Evolutionary conservation across 2,329 filamentous ascomycete genomes (phyloP).

Genomic region (Aspergillus melleus): DNA sequence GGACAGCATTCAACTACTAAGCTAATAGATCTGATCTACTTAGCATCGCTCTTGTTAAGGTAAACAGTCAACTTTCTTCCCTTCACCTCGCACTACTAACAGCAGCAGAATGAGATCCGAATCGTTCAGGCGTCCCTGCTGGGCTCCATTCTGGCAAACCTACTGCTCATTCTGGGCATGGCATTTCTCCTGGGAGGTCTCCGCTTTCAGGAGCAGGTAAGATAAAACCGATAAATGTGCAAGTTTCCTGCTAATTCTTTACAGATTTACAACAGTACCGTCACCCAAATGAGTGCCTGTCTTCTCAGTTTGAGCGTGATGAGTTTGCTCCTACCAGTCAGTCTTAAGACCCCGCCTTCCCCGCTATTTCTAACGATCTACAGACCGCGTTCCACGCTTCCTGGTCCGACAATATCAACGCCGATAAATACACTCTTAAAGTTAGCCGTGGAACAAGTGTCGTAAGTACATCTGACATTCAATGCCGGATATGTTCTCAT

Average conservation of each 20-base stretch:
- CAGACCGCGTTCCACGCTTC: conserved; percentile 90
- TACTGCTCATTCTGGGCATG: conserved; percentile 89
- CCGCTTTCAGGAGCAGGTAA: conserved; percentile 79
- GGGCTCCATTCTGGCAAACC: conserved; percentile 84
- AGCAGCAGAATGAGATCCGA: conserved; percentile 67
- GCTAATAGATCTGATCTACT: neutral
- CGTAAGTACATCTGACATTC: conserved; percentile 51
- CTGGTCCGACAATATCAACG: conserved; percentile 62
- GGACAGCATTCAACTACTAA: neutral
- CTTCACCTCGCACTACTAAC: neutral
- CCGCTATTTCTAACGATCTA: neutral
- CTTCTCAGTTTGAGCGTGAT: conserved; percentile 86
- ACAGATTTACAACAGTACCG: conserved; percentile 88
- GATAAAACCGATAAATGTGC: conserved; percentile 12
- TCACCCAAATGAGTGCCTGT: conserved; percentile 95
- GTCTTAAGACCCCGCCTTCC: conserved; percentile 25
- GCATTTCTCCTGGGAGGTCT: conserved; percentile 83
- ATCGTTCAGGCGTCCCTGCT: conserved; percentile 90
- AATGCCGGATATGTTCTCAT: neutral
- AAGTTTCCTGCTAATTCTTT: neutral
- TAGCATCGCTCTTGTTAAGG: conserved; percentile 75
- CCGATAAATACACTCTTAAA: conserved; percentile 71
- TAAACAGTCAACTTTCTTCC: conserved; percentile 27
- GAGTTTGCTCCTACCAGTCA: conserved; percentile 78
- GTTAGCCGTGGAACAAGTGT: conserved; percentile 90